Conservation (phyloP, 1,284 basidiomycete species). For the Grifola frondosa region DNA sequence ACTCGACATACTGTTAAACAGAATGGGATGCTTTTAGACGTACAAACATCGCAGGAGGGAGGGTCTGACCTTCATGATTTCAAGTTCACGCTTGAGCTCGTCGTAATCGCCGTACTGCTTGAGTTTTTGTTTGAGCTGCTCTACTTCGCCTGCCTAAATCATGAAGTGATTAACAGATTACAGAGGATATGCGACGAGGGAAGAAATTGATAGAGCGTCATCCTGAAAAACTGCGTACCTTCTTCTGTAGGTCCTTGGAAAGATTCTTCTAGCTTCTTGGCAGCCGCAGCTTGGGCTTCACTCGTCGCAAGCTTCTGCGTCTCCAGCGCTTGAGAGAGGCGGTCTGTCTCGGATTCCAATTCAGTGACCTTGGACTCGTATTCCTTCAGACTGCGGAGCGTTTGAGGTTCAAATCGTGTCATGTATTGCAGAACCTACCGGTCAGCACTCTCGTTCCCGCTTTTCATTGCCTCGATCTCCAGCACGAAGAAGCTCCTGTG, state of each 20-base stretch:
- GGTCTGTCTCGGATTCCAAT: conserved; percentile 72
- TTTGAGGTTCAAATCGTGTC: conserved; percentile 1
- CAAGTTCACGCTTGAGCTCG: conserved; percentile 93
- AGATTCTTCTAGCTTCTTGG: conserved; percentile 64
- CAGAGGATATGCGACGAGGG: conserved; percentile 6
- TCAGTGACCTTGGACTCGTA: conserved; percentile 74
- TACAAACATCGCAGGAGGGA: no score
- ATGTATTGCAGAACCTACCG: conserved; percentile 45
- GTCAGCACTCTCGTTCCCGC: conserved; percentile 75
- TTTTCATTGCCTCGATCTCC: conserved; percentile 89
- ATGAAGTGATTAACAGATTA: no score
- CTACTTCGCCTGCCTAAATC: no score
- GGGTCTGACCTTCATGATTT: conserved; percentile 95
- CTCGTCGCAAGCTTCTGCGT: conserved; percentile 59
- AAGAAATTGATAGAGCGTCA: not conserved
- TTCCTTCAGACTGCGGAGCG: conserved; percentile 55
- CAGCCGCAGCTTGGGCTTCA: conserved; percentile 47
- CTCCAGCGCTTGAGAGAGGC: conserved; percentile 68
- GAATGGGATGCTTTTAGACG: not conserved
- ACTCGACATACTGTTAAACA: conserved; percentile 82
- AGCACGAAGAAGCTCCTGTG: conserved; percentile 87
- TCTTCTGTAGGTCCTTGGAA: conserved; percentile 57
- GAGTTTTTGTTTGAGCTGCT: conserved; percentile 65
- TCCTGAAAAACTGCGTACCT: conserved; percentile 37
- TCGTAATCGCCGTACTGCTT: conserved; percentile 85